Evolutionary conservation across 345 rosid genomes (phyloP).

Genomic region (Atalantia buxifolia): DNA sequence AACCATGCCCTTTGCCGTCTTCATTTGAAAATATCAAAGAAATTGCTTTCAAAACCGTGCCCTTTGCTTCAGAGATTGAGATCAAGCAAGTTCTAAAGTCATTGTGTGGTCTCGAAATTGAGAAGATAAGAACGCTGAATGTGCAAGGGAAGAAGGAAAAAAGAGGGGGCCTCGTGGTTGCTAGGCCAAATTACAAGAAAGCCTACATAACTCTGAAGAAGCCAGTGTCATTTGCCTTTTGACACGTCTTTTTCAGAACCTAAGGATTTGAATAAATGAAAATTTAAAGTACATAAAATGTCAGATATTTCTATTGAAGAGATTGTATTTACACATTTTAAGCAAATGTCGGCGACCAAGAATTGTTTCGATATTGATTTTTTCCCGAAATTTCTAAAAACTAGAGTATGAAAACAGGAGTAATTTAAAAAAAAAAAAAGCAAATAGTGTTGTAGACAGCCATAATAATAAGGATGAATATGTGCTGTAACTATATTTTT

Average conservation of each 20-base stretch:
- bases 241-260: neutral
- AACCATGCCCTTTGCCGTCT: too few relatives aligned
- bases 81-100: neutral
- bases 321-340: neutral
- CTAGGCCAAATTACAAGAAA: conserved; percentile 25
- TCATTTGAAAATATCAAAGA: too few relatives aligned
- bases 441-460: too few relatives aligned
- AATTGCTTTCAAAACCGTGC: too few relatives aligned
- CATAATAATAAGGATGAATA: too few relatives aligned
- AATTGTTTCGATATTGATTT: too few relatives aligned
- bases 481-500: too few relatives aligned
- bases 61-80: too few relatives aligned
- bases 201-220: conserved; percentile 25
- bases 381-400: neutral
- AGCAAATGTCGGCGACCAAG: neutral
- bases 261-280: neutral
- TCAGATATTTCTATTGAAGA: too few relatives aligned
- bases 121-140: conserved; percentile 29
- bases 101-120: conserved; percentile 4
- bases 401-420: too few relatives aligned
- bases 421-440: too few relatives aligned
- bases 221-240: neutral
- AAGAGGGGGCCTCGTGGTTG: conserved; percentile 12
- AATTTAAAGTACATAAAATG: neutral
- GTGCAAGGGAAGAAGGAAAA: too few relatives aligned